These are phyloP conservation scores for Pedinophyceae sp. DNA, from an alignment of 139 green algal species.

Conservation along the genomic window DNA sequence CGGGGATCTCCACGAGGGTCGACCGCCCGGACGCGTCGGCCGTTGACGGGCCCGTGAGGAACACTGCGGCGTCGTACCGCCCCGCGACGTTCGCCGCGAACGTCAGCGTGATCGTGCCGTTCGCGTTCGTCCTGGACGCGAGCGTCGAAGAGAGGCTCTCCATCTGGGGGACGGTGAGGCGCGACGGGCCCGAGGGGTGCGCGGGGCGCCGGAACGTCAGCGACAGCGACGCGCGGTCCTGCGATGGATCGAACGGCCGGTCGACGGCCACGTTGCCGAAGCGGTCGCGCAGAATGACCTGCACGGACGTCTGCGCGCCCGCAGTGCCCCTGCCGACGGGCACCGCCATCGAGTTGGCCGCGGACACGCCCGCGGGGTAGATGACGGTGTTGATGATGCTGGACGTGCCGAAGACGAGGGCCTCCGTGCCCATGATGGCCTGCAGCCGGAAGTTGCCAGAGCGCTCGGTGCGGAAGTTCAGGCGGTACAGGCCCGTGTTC, in stretches of 20 bases:
- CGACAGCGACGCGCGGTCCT: not conserved
- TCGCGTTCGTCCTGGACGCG: not conserved
- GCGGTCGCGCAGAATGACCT: not conserved
- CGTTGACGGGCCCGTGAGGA: not conserved
- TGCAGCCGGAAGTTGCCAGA: too few species aligned
- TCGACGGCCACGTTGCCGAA: not conserved
- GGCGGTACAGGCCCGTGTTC: too few species aligned
- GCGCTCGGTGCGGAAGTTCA: too few species aligned
- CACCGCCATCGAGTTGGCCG: not conserved
- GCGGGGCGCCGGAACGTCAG: not conserved
- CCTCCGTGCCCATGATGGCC: too few species aligned
- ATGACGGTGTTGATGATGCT: too few species aligned
- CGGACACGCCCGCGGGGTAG: too few species aligned
- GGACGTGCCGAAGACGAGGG: too few species aligned
- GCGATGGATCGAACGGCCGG: not conserved
- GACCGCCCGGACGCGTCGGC: not conserved
- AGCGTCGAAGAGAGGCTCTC: not conserved
- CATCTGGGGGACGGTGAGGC: not conserved
- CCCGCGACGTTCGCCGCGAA: not conserved
- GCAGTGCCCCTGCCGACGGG: not conserved
- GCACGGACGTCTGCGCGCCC: not conserved
- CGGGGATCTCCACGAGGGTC: not conserved
- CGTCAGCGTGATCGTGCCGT: not conserved
- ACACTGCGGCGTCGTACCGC: not conserved
- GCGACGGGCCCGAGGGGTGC: too few species aligned